Base-by-base conservation (phyloP, 306 rosid species). In the Prunus mume region DNA sequence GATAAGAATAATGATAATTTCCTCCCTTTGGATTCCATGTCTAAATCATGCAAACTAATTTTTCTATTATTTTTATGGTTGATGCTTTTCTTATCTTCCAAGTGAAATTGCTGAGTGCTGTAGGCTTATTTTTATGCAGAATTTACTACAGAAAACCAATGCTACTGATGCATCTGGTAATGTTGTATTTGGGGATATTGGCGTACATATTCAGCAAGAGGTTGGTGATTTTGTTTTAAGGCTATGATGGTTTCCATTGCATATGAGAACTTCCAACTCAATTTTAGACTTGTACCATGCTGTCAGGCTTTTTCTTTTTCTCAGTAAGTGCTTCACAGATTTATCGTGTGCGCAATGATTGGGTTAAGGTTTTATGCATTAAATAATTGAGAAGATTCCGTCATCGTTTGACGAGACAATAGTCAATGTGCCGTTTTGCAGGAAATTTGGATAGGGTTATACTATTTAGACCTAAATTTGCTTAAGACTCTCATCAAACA, bases 81-180 rank as follows among this genome's bases (percentile, higher is more conserved):
- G 24, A 64, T 72, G 75, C 61, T 17, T 46, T 27, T 47, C 62
- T 15, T 66, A 9, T 12, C 18, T 38, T 47, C 68, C 11, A 51
- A 25, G 19, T 38, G 76, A 73, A 5, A 45, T 45, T 60, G 19
- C 12, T 66, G 55, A 79, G 64, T 74, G 38, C 15, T 18, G 11
- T 50, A 14, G 38, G 50, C 64, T 65, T 79, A 55, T 27, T 65
- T 71, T 62, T 1, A 24, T 88, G 91, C 98, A 96, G 99, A 76
- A 78, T 81, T 89, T 96, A 71, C 85, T 96, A 68, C 80, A 92
- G 85, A 91, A 92, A 85, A 96, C 97, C 20, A 92, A 96, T 82
- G 93, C 93, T 27, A 96, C 75, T 20, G 99, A 96, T 89, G 99
- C 99, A 17, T 96, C 99, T 1, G 99, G 99, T 80, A 96, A 96